Conservation (phyloP, 371 early-diverging fungal species). For the Apophysomyces trapeziformis region DNA sequence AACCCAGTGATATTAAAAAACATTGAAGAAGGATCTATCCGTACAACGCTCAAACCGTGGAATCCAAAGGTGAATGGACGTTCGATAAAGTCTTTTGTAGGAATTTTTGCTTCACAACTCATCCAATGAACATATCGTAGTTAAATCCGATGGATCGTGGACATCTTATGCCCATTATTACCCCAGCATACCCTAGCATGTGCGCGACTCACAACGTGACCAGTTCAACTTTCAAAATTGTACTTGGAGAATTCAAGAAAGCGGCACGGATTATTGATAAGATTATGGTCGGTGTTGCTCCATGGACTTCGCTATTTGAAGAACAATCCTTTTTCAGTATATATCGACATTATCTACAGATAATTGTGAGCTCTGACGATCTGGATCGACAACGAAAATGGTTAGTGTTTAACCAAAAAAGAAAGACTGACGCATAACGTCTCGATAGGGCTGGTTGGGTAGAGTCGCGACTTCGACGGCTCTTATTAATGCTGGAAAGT, state of each 20-base stretch:
- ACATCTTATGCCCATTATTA: slow-evolving; percentile 99
- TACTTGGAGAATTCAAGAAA: slow-evolving; percentile 86
- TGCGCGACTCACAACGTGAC: slow-evolving; percentile 99
- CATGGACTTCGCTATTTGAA: slow-evolving; percentile 75
- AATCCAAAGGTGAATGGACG: slow-evolving; percentile 79
- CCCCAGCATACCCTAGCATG: slow-evolving; percentile 99
- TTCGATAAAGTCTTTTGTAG: too few species aligned
- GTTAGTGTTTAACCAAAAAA: slow-evolving; percentile 24
- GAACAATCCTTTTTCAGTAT: slow-evolving; percentile 89
- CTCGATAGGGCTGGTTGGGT: slow-evolving; percentile 71
- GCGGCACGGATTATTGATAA: slow-evolving; percentile 70
- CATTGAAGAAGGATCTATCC: slow-evolving; percentile 92
- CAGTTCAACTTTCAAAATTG: slow-evolving; percentile 85
- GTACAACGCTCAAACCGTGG: slow-evolving; percentile 88
- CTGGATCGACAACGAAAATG: slow-evolving; percentile 77
- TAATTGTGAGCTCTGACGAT: slow-evolving; percentile 79
- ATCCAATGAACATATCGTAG: slow-evolving; percentile 24
- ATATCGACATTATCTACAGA: slow-evolving; percentile 93
- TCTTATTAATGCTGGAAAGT: slow-evolving; percentile 87
- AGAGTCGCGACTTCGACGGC: slow-evolving; percentile 92
- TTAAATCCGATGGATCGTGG: slow-evolving; percentile 86
- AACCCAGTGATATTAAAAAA: slow-evolving; percentile 93
- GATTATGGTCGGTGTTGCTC: slow-evolving; percentile 73
- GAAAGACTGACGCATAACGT: too few species aligned
- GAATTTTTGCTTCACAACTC: too few species aligned